Evolutionary conservation across 257 asterid species (phyloP).

Genomic region (Rauvolfia tetraphylla): DNA sequence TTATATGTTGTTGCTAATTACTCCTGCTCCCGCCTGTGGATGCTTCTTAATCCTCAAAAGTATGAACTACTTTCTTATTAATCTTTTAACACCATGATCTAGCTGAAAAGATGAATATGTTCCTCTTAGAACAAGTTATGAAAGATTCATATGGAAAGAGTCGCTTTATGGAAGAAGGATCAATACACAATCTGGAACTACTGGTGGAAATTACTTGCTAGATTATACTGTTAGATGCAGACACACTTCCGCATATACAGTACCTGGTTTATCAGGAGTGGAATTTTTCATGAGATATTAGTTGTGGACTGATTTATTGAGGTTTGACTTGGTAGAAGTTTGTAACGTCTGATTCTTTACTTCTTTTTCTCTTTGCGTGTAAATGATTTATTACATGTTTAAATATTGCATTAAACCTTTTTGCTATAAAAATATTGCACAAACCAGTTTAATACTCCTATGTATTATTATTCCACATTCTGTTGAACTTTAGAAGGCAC

Average conservation of each 20-base stretch:
- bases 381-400: conserved; percentile 2
- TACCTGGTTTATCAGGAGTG: not conserved
- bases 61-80: not conserved
- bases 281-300: not conserved
- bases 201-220: not conserved
- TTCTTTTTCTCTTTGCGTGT: not conserved
- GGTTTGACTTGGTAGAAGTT: not conserved
- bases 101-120: not conserved
- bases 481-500: not conserved
- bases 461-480: not conserved
- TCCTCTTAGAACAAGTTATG: not conserved
- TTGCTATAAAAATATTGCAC: too few relatives aligned
- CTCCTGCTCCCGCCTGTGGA: not conserved
- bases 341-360: not conserved
- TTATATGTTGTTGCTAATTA: too few relatives aligned
- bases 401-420: too few relatives aligned
- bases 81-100: not conserved
- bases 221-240: not conserved
- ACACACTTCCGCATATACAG: not conserved
- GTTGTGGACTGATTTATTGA: not conserved
- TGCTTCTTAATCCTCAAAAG: not conserved
- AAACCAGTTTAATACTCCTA: not conserved
- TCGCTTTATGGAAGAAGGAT: not conserved
- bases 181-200: not conserved
- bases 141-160: not conserved